Evolutionary conservation across 2,329 filamentous ascomycete genomes (phyloP).

Genomic region (Zymoseptoria ardabiliae): DNA sequence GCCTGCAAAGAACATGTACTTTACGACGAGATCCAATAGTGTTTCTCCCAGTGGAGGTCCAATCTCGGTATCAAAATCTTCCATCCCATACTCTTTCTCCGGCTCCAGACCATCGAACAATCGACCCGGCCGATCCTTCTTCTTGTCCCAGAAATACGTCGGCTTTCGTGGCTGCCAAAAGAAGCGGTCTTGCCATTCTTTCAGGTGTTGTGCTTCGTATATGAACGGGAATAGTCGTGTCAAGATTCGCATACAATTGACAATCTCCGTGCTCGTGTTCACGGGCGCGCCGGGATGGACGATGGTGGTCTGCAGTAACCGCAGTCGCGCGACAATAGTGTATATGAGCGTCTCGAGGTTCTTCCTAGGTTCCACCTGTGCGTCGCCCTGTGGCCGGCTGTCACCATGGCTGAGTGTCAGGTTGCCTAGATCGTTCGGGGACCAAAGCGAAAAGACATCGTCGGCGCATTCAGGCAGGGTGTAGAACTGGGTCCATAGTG

Average conservation of each 20-base stretch:
- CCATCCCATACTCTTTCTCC: conserved; percentile 46
- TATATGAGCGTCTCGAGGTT: conserved; percentile 30
- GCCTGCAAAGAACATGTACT: conserved; percentile 84
- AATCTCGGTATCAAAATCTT: conserved; percentile 50
- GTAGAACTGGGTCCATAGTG: conserved; percentile 93
- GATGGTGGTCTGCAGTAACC: conserved; percentile 15
- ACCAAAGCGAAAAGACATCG: conserved; percentile 94
- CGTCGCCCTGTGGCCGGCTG: conserved; percentile 70
- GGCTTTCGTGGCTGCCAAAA: conserved; percentile 59
- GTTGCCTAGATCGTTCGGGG: conserved; percentile 48
- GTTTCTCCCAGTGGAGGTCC: conserved; percentile 85
- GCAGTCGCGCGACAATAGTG: conserved; percentile 21
- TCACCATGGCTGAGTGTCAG: conserved; percentile 20
- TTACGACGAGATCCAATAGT: conserved; percentile 79
- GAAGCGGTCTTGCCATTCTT: conserved; percentile 83
- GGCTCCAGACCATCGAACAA: conserved; percentile 34
- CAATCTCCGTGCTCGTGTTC: conserved; percentile 75
- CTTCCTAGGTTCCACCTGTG: conserved; percentile 21
- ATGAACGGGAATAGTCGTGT: conserved; percentile 85
- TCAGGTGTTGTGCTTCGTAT: conserved; percentile 79
- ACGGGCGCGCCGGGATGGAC: conserved; percentile 53
- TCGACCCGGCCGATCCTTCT: conserved; percentile 15
- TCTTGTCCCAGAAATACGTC: conserved; percentile 22
- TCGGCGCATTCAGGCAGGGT: conserved; percentile 91
- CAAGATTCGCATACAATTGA: conserved; percentile 90